Percentiles rank a stretch among this genome's conserved stretches.
phyloP scores from a whole-genome alignment of 805 yeast genomes.

The Ogataea chonburiensis region DNA sequence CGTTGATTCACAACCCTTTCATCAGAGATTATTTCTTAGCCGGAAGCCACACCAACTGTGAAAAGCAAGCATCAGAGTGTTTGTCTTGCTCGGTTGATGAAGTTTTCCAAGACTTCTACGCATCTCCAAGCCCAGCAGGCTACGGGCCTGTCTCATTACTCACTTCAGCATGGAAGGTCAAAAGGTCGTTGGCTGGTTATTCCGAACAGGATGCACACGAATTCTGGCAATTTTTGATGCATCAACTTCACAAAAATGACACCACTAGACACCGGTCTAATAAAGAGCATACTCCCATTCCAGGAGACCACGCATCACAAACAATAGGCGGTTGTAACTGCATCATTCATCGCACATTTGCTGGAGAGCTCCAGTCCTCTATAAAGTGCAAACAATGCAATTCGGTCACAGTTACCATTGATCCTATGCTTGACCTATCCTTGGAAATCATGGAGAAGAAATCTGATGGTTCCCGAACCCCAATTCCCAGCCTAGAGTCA shows the following conservation, averaged over 20 bases:
- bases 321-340: conserved; percentile 55
- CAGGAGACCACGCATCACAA: conserved; percentile 5
- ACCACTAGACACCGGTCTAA: conserved; percentile 24
- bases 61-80: conserved; percentile 47
- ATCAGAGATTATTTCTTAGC: conserved; percentile 73
- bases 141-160: conserved; percentile 80
- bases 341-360: conserved; percentile 76
- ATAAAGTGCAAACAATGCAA: conserved; percentile 72
- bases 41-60: conserved; percentile 66
- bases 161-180: conserved; percentile 84
- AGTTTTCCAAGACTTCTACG: conserved; percentile 72
- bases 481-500: conserved; percentile 44
- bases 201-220: conserved; percentile 99
- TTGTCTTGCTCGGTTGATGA: conserved; percentile 83
- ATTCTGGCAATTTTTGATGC: conserved; percentile 87
- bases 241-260: conserved; percentile 69
- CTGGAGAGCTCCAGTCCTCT: conserved; percentile 79
- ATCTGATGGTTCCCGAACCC: conserved; percentile 19
- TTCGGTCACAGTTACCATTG: conserved; percentile 64
- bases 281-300: conserved; percentile 26
- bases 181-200: conserved; percentile 86
- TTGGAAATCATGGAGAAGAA: conserved; percentile 58
- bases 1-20: conserved; percentile 86
- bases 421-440: conserved; percentile 88
- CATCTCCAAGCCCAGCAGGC: conserved; percentile 59